phyloP scores from a whole-genome alignment of 1,284 basidiomycete genomes.

The Filobasidium uniguttulatum region DNA sequence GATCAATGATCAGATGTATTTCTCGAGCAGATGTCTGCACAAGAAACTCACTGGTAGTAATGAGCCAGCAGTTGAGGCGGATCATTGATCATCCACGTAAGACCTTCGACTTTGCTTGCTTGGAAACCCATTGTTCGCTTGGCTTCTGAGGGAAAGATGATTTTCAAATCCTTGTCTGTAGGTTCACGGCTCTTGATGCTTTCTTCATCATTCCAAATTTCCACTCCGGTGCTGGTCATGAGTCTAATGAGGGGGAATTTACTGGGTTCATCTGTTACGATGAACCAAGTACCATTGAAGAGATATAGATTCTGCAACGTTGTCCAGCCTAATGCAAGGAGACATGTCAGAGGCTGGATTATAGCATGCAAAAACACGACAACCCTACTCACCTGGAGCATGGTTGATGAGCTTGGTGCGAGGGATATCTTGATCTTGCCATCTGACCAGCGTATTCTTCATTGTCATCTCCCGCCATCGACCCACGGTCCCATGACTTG shows the following conservation, averaged over 20 bases:
- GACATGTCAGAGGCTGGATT: neutral
- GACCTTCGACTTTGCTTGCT: conserved; percentile 32
- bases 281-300: conserved; percentile 38
- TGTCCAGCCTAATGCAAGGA: conserved; percentile 51
- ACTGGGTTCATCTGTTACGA: conserved; percentile 37
- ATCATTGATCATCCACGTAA: conserved; percentile 52
- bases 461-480: conserved; percentile 17
- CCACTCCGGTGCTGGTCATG: conserved; percentile 38
- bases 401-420: conserved; percentile 31
- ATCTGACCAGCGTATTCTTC: conserved; percentile 23
- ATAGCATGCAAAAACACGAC: neutral
- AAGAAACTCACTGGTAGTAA: conserved; percentile 34
- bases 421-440: conserved; percentile 26
- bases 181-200: conserved; percentile 42
- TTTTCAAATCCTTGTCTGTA: conserved; percentile 58
- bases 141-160: conserved; percentile 57
- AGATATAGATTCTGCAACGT: conserved; percentile 54
- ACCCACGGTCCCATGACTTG: conserved; percentile 8
- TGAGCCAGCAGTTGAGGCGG: conserved; percentile 59
- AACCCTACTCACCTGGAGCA: conserved; percentile 31
- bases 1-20: conserved; percentile 43
- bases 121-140: conserved; percentile 49
- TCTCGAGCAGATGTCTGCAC: neutral
- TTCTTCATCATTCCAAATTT: conserved; percentile 38
- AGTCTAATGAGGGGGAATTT: conserved; percentile 33